Conservation (phyloP, 2,329 filamentous ascomycete genomes). For the Pseudogymnoascus sp. region DNA sequence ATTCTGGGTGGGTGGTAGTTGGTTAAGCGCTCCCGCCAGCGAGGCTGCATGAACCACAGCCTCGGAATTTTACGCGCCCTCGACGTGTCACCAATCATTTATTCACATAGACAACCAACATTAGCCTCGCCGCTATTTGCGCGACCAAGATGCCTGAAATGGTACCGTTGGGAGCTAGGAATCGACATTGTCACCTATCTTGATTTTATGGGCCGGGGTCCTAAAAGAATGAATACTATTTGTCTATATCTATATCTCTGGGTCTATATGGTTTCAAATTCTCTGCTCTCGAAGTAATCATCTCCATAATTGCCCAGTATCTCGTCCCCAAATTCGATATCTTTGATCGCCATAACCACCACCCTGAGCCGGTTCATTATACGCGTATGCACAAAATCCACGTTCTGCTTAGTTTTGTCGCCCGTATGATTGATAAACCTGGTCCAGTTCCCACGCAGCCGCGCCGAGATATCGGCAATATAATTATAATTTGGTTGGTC, state of each 20-base stretch:
- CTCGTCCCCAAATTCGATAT: neutral
- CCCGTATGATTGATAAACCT: constrained; percentile 3
- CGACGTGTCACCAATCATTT: constrained; percentile 1
- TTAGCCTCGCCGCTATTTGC: neutral
- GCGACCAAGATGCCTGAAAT: neutral
- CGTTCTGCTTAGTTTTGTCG: neutral
- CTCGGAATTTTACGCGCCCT: neutral
- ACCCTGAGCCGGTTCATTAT: neutral
- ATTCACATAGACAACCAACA: neutral
- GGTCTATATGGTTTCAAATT: neutral
- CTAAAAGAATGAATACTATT: neutral
- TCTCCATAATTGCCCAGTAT: neutral
- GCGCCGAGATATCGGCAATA: neutral
- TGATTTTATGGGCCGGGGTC: neutral
- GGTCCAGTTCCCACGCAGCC: neutral
- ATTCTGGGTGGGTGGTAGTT: neutral
- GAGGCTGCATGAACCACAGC: neutral
- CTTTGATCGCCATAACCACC: neutral
- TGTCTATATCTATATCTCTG: neutral
- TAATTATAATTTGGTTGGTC: neutral
- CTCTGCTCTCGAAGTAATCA: neutral
- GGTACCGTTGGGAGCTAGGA: neutral
- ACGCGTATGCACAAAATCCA: neutral
- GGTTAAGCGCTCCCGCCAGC: neutral
- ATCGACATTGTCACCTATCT: neutral